Evolutionary conservation across 2,329 filamentous ascomycete genomes (phyloP).

Genomic region (Cercospora zeae-maydis): DNA sequence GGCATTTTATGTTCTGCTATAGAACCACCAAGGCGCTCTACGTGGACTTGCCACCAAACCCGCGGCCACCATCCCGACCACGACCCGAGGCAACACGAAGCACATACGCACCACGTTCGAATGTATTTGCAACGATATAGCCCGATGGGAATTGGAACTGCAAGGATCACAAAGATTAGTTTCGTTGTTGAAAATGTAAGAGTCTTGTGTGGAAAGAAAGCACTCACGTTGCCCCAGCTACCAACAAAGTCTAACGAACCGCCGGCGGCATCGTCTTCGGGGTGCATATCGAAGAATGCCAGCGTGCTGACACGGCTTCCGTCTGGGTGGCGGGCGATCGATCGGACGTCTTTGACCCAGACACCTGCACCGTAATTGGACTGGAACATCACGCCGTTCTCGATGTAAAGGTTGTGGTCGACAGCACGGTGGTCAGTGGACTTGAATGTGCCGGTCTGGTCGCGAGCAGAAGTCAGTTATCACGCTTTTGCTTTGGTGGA

Average conservation of each 20-base stretch:
- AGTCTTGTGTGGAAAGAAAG: neutral
- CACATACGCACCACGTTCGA: slow-evolving; percentile 48
- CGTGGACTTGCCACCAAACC: slow-evolving; percentile 24
- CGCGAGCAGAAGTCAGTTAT: slow-evolving; percentile 33
- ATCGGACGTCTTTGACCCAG: slow-evolving; percentile 37
- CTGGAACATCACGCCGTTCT: slow-evolving; percentile 37
- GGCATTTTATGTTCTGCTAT: neutral
- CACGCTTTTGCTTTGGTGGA: neutral
- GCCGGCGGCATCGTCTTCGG: slow-evolving; percentile 46
- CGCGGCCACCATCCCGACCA: slow-evolving; percentile 21
- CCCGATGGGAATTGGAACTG: slow-evolving; percentile 50
- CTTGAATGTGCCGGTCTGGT: slow-evolving; percentile 40
- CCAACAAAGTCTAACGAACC: slow-evolving; percentile 40
- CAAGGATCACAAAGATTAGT: neutral
- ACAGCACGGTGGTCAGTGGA: slow-evolving; percentile 35
- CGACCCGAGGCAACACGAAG: slow-evolving; percentile 22
- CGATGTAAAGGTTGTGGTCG: slow-evolving; percentile 44
- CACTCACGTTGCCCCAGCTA: slow-evolving; percentile 43
- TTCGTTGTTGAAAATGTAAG: neutral
- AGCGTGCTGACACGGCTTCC: slow-evolving; percentile 45
- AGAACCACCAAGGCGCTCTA: neutral
- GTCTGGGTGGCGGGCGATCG: slow-evolving; percentile 42
- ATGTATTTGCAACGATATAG: slow-evolving; percentile 51
- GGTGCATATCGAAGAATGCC: slow-evolving; percentile 51
- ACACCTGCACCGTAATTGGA: slow-evolving; percentile 38